A percentile compares a stretch with the other conserved stretches of the same genome.
Evolutionary conservation across 2,329 filamentous ascomycete genomes (phyloP).

Genomic region (Mycosphaerella sp.): DNA sequence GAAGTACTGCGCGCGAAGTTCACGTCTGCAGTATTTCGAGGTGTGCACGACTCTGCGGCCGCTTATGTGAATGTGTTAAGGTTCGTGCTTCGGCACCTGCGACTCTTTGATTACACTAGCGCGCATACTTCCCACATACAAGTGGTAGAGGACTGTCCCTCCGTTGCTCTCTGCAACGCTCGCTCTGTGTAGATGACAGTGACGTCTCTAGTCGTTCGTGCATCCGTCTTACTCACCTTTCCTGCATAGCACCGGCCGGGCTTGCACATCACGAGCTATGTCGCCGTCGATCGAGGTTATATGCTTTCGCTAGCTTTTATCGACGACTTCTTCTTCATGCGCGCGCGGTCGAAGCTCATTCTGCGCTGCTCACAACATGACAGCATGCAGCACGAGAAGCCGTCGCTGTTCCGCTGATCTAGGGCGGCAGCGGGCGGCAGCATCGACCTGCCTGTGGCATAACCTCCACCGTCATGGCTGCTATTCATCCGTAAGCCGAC

Average conservation of each 20-base stretch:
- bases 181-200: background rate
- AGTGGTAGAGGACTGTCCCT: background rate
- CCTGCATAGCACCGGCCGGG: background rate
- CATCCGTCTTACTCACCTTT: background rate
- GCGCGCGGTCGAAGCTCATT: background rate
- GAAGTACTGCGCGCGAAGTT: background rate
- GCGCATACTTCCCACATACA: background rate
- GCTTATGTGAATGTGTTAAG: slow-evolving; percentile 1
- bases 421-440: too few relatives aligned
- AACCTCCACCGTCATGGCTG: too few relatives aligned
- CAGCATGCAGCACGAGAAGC: background rate
- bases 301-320: background rate
- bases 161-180: background rate
- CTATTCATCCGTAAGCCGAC: background rate
- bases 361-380: background rate
- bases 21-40: slow-evolving; percentile 1
- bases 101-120: slow-evolving; percentile 2
- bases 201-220: background rate
- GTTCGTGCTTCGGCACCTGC: slow-evolving; percentile 4
- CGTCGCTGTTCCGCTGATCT: too few relatives aligned
- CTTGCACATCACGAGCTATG: background rate
- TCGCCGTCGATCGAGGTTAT: background rate
- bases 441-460: too few relatives aligned
- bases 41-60: slow-evolving; percentile 1
- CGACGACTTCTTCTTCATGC: background rate